These are phyloP conservation scores for Brasilioporus rufonigricans DNA, from an alignment of 768 basidiomycete species.

Conservation along the genomic window DNA sequence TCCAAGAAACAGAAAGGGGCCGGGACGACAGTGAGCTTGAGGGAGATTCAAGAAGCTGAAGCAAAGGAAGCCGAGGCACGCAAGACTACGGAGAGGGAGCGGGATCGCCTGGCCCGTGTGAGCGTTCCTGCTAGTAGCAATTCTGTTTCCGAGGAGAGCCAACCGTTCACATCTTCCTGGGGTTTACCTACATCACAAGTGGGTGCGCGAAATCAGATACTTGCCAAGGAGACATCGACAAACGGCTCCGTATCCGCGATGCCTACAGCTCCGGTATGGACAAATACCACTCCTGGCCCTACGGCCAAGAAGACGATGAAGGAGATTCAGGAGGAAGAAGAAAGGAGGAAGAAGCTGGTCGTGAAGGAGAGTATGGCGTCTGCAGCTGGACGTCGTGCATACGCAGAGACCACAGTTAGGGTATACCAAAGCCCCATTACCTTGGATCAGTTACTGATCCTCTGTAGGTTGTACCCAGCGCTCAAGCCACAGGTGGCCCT, in stretches of 20 bases:
- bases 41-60: constrained; percentile 96
- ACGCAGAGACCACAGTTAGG: constrained; percentile 79
- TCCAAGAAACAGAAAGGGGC: constrained; percentile 50
- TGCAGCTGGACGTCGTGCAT: constrained; percentile 61
- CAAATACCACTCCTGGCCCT: constrained; percentile 52
- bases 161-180: constrained; percentile 74
- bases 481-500: constrained; percentile 45
- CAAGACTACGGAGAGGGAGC: constrained; percentile 72
- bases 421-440: constrained; percentile 34
- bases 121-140: constrained; percentile 33
- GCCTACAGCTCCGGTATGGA: constrained; percentile 64
- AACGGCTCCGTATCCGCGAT: constrained; percentile 28
- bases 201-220: constrained; percentile 44
- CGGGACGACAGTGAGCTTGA: constrained; percentile 59
- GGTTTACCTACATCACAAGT: constrained; percentile 83
- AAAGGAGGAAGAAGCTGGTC: constrained; percentile 69
- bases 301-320: constrained; percentile 89
- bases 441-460: constrained; percentile 1
- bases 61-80: constrained; percentile 74
- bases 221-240: constrained; percentile 42
- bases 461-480: constrained; percentile 32
- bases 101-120: constrained; percentile 56
- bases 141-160: constrained; percentile 51
- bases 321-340: constrained; percentile 98
- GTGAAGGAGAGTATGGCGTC: constrained; percentile 59